Base-by-base conservation (phyloP, 108 stramenopile genomes). In the Cyclotella distinguenda region DNA sequence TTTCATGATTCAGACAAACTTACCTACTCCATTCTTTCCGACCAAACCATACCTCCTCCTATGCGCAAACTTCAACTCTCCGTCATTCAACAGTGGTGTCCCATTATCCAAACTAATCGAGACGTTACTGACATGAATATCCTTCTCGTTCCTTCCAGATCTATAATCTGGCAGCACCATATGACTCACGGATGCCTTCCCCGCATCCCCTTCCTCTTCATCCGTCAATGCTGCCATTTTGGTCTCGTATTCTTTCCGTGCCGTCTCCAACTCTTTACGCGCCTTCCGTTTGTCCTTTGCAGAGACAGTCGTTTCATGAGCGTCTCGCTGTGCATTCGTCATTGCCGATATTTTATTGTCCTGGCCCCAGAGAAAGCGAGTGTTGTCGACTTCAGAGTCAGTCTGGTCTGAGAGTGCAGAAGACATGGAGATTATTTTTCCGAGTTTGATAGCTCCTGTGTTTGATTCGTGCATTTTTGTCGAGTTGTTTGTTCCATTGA, bases 51-150 rank as follows among this genome's bases (percentile, higher is more conserved):
- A 99, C 56, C 97, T 80, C 15, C 97, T 82, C 46, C 83, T 85
- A 66, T 97, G 96, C 9, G 92, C 83, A 61, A 99, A 94, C 57
- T 95, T 96, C 47, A 98, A 66, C 18, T 95, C 85, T 3, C 95
- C 91, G 47, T 90, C 63, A 55, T 93, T 86, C 70, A 99, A 84
- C 52, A 99, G 76, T 7, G 74, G 64, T 45, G 88, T 97, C 13
- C 95, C 94, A 72, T 91, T 91, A 67, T 94, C 91, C 26, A 93
- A 77, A 48, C 82, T 78, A 0, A 96, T 36, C 2, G 79, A 76
- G 21, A 96, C 83, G 70, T 91, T 87, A n/a, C 74, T 66, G 7
- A 93, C 76, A 28, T 90, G 84, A 48, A 96, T 87, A 77, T 96
- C 93, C 54, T 80, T 78, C 48, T 93, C 91, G 62, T 92, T 92